These are phyloP conservation scores for Letharia columbiana DNA, from an alignment of 495 filamentous ascomycete genomes.

Conservation along the genomic window DNA sequence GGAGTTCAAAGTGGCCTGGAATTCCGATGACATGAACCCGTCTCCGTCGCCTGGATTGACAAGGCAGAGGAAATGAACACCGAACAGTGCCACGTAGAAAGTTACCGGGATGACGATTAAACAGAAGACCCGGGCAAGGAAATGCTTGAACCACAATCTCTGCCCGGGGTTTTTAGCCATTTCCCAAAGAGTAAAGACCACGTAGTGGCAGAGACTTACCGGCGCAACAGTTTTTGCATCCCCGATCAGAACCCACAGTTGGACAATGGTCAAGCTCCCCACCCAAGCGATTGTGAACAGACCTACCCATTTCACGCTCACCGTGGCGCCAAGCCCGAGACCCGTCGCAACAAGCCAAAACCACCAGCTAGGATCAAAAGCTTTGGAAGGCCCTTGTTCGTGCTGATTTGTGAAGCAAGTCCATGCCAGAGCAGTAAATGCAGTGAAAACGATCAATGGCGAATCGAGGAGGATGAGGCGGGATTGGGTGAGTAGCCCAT, in stretches of 20 bases:
- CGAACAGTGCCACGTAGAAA: conserved; percentile 95
- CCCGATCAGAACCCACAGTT: conserved; percentile 90
- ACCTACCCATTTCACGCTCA: conserved; percentile 98
- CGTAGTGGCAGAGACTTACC: conserved; percentile 32
- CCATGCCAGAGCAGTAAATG: conserved; percentile 84
- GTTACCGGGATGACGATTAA: conserved; percentile 80
- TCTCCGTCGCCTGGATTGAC: conserved; percentile 94
- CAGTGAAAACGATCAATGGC: conserved; percentile 86
- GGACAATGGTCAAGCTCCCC: conserved; percentile 77
- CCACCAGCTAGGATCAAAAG: conserved; percentile 89
- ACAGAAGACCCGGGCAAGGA: conserved; percentile 84
- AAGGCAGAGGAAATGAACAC: conserved; percentile 86
- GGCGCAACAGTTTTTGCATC: conserved; percentile 77
- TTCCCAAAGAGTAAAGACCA: neutral
- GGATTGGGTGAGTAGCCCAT: conserved; percentile 88
- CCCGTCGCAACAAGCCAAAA: conserved; percentile 91
- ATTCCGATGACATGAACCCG: conserved; percentile 99
- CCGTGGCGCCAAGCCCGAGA: conserved; percentile 77
- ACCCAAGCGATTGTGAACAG: conserved; percentile 99
- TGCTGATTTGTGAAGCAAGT: conserved; percentile 94
- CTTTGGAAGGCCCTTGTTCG: conserved; percentile 77
- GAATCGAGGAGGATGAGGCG: conserved; percentile 94
- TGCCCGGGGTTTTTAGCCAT: conserved; percentile 28
- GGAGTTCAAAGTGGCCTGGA: conserved; percentile 93
- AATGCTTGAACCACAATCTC: conserved; percentile 88